A percentile compares a stretch with the other conserved stretches of the same genome.
Evolutionary conservation across 2,329 filamentous ascomycete genomes (phyloP).

Genomic region (Colletotrichum lindemuthianum): DNA sequence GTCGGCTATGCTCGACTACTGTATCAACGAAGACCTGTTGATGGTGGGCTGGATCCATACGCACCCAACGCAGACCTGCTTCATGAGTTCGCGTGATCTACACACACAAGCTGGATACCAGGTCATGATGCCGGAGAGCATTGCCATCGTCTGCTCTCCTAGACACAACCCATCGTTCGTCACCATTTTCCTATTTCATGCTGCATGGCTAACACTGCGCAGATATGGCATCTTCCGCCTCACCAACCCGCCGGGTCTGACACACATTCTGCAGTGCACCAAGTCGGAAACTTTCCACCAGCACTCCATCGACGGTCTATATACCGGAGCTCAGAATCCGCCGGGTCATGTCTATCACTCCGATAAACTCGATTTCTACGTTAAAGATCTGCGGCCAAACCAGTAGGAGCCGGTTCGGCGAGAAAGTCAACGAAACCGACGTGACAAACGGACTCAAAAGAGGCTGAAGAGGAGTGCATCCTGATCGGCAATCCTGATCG

Average conservation of each 20-base stretch:
- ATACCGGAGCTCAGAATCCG: constrained; percentile 77
- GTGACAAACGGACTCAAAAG: neutral
- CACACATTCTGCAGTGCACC: constrained; percentile 82
- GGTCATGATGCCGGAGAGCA: constrained; percentile 94
- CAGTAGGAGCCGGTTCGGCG: constrained; percentile 24
- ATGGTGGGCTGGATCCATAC: constrained; percentile 98
- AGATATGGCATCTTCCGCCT: constrained; percentile 93
- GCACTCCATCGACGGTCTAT: constrained; percentile 73
- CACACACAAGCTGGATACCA: constrained; percentile 97
- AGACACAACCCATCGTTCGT: constrained; percentile 79
- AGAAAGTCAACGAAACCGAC: neutral
- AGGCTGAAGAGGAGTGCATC: neutral
- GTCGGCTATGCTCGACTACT: constrained; percentile 86
- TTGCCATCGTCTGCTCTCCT: constrained; percentile 96
- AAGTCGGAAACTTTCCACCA: constrained; percentile 88
- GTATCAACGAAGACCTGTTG: constrained; percentile 83
- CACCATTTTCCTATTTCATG: neutral
- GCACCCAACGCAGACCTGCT: constrained; percentile 95
- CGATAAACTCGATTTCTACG: constrained; percentile 69
- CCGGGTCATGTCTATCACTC: constrained; percentile 76
- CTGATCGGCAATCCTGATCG: no score
- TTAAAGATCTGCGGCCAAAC: constrained; percentile 63
- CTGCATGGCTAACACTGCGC: constrained; percentile 7
- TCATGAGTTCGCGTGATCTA: constrained; percentile 93
- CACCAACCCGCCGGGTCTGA: constrained; percentile 90